phyloP scores from a whole-genome alignment of 768 basidiomycete genomes.

The Podaxis sp. region DNA sequence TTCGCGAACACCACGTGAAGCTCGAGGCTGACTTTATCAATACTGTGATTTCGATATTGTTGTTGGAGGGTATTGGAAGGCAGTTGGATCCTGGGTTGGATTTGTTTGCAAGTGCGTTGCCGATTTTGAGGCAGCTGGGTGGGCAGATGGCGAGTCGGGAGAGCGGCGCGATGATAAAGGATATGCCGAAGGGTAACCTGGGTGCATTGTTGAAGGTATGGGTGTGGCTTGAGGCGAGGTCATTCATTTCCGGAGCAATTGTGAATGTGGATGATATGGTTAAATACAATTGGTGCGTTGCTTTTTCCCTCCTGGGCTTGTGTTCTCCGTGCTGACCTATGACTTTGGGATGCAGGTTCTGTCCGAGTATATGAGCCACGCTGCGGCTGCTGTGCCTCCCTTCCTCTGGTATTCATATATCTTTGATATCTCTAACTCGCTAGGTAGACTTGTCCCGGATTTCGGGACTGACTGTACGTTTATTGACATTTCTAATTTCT shows the following conservation, averaged over 20 bases:
- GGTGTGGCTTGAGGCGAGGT: conserved; percentile 92
- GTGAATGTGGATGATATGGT: conserved; percentile 84
- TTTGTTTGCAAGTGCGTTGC: conserved; percentile 92
- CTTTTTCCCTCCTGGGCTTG: not conserved
- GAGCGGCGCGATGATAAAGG: conserved; percentile 41
- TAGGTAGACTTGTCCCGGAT: not conserved
- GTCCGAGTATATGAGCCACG: conserved; percentile 27
- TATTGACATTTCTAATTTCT: not conserved
- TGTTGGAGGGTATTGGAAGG: conserved; percentile 94
- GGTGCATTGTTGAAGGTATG: conserved; percentile 93
- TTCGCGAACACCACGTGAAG: conserved; percentile 92
- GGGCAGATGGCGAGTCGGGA: conserved; percentile 83
- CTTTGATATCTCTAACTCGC: not conserved
- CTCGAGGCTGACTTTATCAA: conserved; percentile 99
- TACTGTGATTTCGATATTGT: conserved; percentile 90
- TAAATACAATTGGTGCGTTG: conserved; percentile 81
- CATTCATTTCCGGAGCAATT: conserved; percentile 77
- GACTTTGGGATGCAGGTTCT: conserved; percentile 23
- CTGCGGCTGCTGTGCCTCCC: not conserved
- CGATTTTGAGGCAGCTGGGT: conserved; percentile 89
- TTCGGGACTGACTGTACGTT: not conserved
- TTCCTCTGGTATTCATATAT: not conserved
- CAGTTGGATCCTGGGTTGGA: conserved; percentile 91
- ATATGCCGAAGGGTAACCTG: conserved; percentile 69
- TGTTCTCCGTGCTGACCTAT: not conserved